A percentile compares a stretch with the other conserved stretches of the same genome.
These are phyloP conservation scores for Citrus medica DNA, from an alignment of 345 rosid species.

Conservation along the genomic window DNA sequence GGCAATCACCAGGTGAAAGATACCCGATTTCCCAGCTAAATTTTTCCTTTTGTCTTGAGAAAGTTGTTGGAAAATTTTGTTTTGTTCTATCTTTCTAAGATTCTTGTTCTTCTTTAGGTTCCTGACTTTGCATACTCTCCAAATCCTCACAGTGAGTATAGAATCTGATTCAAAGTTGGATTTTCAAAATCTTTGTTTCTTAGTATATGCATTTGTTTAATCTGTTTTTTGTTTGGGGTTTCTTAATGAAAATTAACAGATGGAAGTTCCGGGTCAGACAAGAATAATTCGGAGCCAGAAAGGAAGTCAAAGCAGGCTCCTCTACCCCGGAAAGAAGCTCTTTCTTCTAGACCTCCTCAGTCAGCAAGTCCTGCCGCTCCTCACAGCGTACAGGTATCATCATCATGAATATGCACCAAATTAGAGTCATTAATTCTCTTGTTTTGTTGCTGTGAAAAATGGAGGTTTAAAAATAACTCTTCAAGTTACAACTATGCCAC, in stretches of 20 bases:
- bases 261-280: constrained; percentile 75
- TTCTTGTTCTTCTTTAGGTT: constrained; percentile 47
- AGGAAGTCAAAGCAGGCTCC: constrained; percentile 47
- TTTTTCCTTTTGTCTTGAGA: constrained; percentile 14
- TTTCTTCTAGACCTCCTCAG: constrained; percentile 42
- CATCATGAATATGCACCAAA: background rate
- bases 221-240: background rate
- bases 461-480: background rate
- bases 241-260: constrained; percentile 31
- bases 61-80: constrained; percentile 19
- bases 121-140: constrained; percentile 69
- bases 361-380: constrained; percentile 45
- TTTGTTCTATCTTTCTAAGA: constrained; percentile 36
- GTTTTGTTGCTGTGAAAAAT: constrained; percentile 15
- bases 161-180: constrained; percentile 42
- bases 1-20: constrained; percentile 73
- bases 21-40: constrained; percentile 11
- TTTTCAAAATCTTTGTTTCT: constrained; percentile 9
- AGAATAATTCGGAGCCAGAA: constrained; percentile 68
- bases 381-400: constrained; percentile 49
- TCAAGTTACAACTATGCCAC: constrained; percentile 1
- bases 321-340: constrained; percentile 52
- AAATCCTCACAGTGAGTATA: constrained; percentile 61
- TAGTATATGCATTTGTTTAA: constrained; percentile 11
- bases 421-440: background rate